Evolutionary conservation across 1,139 yeast species (phyloP).

Genomic region (Nakaseomyces uthaithaninus): DNA sequence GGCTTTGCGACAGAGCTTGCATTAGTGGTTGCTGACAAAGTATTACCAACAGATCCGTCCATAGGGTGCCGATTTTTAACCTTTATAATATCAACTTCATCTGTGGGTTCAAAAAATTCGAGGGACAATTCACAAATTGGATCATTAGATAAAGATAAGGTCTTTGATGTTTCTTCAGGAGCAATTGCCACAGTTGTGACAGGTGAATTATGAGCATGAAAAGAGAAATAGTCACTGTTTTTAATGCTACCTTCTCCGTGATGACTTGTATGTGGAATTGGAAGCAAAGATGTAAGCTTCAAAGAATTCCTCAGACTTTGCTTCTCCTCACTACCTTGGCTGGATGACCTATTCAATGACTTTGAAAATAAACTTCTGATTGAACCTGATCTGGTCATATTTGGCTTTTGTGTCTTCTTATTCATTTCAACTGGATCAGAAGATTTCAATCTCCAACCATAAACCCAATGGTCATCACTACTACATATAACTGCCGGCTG

Average conservation of each 20-base stretch:
- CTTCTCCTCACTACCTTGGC: slow-evolving; percentile 19
- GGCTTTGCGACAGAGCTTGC: slow-evolving; percentile 12
- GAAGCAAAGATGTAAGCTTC: slow-evolving; percentile 5
- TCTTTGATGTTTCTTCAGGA: slow-evolving; percentile 59
- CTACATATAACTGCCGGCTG: slow-evolving; percentile 35
- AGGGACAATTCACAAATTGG: slow-evolving; percentile 58
- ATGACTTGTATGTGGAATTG: slow-evolving; percentile 18
- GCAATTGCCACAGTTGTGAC: slow-evolving; percentile 77
- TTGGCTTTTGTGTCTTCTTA: slow-evolving; percentile 5
- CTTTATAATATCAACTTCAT: slow-evolving; percentile 14
- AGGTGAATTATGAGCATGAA: slow-evolving; percentile 68
- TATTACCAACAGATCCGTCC: neutral
- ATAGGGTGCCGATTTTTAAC: slow-evolving; percentile 1
- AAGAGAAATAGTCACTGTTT: slow-evolving; percentile 46
- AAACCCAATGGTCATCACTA: slow-evolving; percentile 40
- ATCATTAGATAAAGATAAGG: slow-evolving; percentile 68
- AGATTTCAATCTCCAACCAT: slow-evolving; percentile 27
- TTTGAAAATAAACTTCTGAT: slow-evolving; percentile 70
- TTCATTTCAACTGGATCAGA: slow-evolving; percentile 8
- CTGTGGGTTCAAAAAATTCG: slow-evolving; percentile 33
- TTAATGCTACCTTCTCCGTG: slow-evolving; percentile 24
- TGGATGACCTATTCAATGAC: slow-evolving; percentile 20
- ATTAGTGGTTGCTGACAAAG: neutral
- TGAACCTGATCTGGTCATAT: slow-evolving; percentile 49
- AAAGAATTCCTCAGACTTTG: slow-evolving; percentile 29